Evolutionary conservation across 2,329 filamentous ascomycete species (phyloP).

Genomic region (Moelleriella libera): DNA sequence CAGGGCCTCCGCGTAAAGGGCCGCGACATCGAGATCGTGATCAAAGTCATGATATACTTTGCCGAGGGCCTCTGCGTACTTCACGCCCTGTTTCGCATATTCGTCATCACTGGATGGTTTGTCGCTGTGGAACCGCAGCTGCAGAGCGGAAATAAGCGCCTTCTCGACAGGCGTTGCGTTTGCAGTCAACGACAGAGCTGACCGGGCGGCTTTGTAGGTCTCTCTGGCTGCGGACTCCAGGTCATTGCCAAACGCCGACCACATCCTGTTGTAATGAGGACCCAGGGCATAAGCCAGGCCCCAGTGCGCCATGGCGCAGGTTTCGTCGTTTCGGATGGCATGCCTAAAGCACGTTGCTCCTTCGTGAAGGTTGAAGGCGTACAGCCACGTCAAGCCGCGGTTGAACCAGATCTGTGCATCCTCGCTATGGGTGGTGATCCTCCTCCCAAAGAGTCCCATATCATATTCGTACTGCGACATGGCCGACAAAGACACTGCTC

Average conservation of each 20-base stretch:
- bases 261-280: slow-evolving; percentile 62
- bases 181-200: not conserved
- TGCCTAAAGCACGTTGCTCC: slow-evolving; percentile 44
- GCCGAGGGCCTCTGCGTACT: slow-evolving; percentile 10
- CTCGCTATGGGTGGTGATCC: slow-evolving; percentile 34
- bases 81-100: slow-evolving; percentile 11
- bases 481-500: not conserved
- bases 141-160: not conserved
- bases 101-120: not conserved
- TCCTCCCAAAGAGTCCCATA: slow-evolving; percentile 38
- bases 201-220: not conserved
- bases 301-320: slow-evolving; percentile 50
- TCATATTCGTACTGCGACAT: slow-evolving; percentile 23
- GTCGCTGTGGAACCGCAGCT: not conserved
- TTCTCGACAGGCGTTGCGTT: not conserved
- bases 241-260: slow-evolving; percentile 24
- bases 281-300: slow-evolving; percentile 54
- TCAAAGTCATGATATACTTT: slow-evolving; percentile 16
- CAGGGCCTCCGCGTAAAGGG: slow-evolving; percentile 20
- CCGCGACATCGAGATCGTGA: slow-evolving; percentile 18
- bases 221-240: not conserved
- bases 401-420: slow-evolving; percentile 50
- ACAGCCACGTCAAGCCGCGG: slow-evolving; percentile 53
- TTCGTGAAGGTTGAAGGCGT: slow-evolving; percentile 60
- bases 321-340: slow-evolving; percentile 35